Evolutionary conservation across 2,329 filamentous ascomycete species (phyloP).

Genomic region (Arachnopeziza araneosa): DNA sequence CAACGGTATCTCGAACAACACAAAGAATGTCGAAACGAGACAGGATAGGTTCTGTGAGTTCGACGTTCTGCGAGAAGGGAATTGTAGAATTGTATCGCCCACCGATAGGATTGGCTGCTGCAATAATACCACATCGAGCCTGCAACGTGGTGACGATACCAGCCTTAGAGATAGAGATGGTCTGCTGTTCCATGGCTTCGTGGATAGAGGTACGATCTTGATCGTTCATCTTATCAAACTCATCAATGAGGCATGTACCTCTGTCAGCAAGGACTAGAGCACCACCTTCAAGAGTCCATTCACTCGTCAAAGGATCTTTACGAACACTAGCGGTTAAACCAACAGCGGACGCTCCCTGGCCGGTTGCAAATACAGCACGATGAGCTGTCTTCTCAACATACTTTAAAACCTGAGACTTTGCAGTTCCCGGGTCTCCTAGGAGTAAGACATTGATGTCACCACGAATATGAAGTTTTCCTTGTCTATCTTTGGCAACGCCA

Average conservation of each 20-base stretch:
- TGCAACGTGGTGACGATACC: slow-evolving; percentile 97
- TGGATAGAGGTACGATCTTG: slow-evolving; percentile 97
- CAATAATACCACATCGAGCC: slow-evolving; percentile 91
- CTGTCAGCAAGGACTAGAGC: slow-evolving; percentile 91
- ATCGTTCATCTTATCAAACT: slow-evolving; percentile 99
- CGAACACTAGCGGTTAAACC: slow-evolving; percentile 96
- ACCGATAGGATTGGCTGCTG: slow-evolving; percentile 92
- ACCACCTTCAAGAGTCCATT: slow-evolving; percentile 96
- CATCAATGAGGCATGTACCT: slow-evolving; percentile 93
- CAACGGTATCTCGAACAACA: slow-evolving; percentile 92
- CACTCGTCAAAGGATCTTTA: slow-evolving; percentile 87
- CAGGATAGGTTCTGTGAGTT: slow-evolving; percentile 93
- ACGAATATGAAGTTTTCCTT: slow-evolving; percentile 82
- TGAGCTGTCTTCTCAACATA: slow-evolving; percentile 98
- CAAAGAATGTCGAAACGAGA: slow-evolving; percentile 98
- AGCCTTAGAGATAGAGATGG: slow-evolving; percentile 97
- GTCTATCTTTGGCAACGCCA: slow-evolving; percentile 86
- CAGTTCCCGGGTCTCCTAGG: slow-evolving; percentile 93
- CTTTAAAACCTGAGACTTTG: slow-evolving; percentile 95
- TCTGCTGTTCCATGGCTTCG: slow-evolving; percentile 99
- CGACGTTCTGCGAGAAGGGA: slow-evolving; percentile 92
- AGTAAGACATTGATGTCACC: slow-evolving; percentile 97
- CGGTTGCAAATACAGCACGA: slow-evolving; percentile 93
- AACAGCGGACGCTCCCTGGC: slow-evolving; percentile 93
- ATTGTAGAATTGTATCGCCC: slow-evolving; percentile 96